Conservation (phyloP, 148 eudicot genomes). For the Dianthus caryophyllus region DNA sequence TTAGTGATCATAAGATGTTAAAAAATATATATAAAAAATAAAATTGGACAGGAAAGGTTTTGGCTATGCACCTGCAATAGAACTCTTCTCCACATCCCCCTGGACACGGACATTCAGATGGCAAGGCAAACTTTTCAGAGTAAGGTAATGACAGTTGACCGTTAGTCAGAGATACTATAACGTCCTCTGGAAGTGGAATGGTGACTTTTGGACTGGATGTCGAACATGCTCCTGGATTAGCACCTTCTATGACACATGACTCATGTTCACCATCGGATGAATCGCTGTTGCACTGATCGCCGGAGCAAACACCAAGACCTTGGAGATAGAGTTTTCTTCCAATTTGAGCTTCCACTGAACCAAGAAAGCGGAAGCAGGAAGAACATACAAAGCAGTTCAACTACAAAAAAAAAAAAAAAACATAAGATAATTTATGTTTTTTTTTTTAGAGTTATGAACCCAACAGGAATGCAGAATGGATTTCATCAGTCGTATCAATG, state of each 20-base stretch:
- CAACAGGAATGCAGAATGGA: not conserved
- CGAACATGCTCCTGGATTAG: slow-evolving; percentile 34
- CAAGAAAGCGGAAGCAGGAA: slow-evolving; percentile 73
- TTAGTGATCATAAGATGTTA: too few species aligned
- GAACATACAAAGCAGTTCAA: slow-evolving; percentile 84
- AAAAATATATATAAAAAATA: too few species aligned
- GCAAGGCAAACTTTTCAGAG: slow-evolving; percentile 64
- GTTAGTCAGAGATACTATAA: slow-evolving; percentile 45
- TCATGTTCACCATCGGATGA: slow-evolving; percentile 38
- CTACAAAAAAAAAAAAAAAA: slow-evolving; percentile 34
- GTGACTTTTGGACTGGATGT: slow-evolving; percentile 31
- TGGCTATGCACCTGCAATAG: slow-evolving; percentile 68
- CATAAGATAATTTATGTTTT: too few species aligned
- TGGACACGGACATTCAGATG: slow-evolving; percentile 52
- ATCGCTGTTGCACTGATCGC: slow-evolving; percentile 37
- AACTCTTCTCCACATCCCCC: slow-evolving; percentile 79
- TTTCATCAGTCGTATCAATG: not conserved
- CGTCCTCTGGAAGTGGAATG: slow-evolving; percentile 47
- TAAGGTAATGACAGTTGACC: slow-evolving; percentile 55
- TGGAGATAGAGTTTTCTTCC: slow-evolving; percentile 77
- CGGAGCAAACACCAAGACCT: slow-evolving; percentile 41
- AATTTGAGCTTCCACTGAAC: slow-evolving; percentile 82
- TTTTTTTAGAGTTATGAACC: not conserved
- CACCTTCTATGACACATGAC: slow-evolving; percentile 18
- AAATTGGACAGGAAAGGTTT: not conserved